Evolutionary conservation across 805 yeast genomes (phyloP), one percentile per base, ranked within the genome.

Genomic region (Allodekkera sacchari): DNA sequence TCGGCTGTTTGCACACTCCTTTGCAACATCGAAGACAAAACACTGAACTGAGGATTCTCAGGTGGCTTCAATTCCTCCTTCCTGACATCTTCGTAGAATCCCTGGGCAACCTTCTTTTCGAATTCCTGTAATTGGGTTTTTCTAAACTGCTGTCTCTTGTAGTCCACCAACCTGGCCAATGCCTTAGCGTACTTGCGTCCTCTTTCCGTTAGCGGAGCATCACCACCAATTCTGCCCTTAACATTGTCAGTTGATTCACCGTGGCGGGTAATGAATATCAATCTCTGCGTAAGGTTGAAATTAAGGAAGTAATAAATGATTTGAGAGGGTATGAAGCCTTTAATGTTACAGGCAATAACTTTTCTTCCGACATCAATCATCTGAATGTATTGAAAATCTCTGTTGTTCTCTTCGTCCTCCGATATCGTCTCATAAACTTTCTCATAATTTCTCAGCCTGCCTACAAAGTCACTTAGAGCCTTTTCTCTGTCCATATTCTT

Each of bases 351-450:
- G 21, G 95, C 84, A 32, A 89, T 94, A 24, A 89, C 85, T 54
- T 89, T 92, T 47, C 83, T 77, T 6, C 98, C 97, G 8, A 88
- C 96, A 54, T 89, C 89, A 35, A 89, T 85, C 94, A 89, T 87
- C 55, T 89, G 87, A 42, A 88, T 83, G 48, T 87, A 92, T 52
- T 84, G 96, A 46, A 76, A 77, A 10, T 73, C 72, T 12, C 65
- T 69, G 24, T 80, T 61, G 27, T 66, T 62, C 34, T 71, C 73
- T 48, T 80, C 89, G 44, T 81, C 89, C 13, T 65, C 71, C 27
- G 79, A 89, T 19, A 89, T 79, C 0, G 96, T 80, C 54, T 92
- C 85, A 55, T 89, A 89, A 0, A 88, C 96, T 49, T 68, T 74
- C 52, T 87, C 89, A 52, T 89, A 89, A 50, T 89, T 89, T 25